Percentiles rank a stretch among this genome's conserved stretches.
These are phyloP conservation scores for Guillardia theta DNA, from an alignment of 78 protist species.

Conservation along the genomic window DNA sequence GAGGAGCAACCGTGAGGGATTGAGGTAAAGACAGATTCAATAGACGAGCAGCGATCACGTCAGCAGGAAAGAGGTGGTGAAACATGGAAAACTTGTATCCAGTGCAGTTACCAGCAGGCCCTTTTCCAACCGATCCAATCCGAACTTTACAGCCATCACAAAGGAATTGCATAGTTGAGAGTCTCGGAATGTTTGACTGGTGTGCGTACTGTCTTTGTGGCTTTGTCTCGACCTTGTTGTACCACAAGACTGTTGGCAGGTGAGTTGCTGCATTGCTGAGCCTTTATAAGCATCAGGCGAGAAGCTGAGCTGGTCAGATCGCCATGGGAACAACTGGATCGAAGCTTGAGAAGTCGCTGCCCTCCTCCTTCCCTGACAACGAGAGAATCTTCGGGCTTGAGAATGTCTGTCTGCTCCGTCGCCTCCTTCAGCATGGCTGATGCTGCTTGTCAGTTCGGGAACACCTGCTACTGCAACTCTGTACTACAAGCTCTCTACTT, in stretches of 20 bases:
- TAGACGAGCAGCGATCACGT: background rate
- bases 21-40: background rate
- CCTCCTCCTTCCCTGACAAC: constrained; percentile 7
- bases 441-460: background rate
- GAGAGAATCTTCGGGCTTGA: constrained; percentile 16
- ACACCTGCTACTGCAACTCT: constrained; percentile 90
- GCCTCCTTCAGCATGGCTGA: background rate
- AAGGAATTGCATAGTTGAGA: no score
- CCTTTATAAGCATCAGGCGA: no score
- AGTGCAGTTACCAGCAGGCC: no score
- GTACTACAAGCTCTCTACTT: constrained; percentile 86
- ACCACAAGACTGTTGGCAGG: background rate
- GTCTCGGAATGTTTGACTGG: background rate
- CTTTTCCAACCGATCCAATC: no score
- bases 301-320: no score
- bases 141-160: no score
- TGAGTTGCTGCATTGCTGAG: background rate
- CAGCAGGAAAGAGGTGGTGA: background rate
- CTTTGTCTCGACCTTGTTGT: background rate
- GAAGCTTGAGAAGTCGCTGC: background rate
- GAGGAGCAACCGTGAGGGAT: background rate
- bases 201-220: background rate
- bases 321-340: background rate
- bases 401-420: background rate
- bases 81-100: background rate